Base-by-base conservation (phyloP, 495 filamentous ascomycete genomes). In the Xylaria intraflava region DNA sequence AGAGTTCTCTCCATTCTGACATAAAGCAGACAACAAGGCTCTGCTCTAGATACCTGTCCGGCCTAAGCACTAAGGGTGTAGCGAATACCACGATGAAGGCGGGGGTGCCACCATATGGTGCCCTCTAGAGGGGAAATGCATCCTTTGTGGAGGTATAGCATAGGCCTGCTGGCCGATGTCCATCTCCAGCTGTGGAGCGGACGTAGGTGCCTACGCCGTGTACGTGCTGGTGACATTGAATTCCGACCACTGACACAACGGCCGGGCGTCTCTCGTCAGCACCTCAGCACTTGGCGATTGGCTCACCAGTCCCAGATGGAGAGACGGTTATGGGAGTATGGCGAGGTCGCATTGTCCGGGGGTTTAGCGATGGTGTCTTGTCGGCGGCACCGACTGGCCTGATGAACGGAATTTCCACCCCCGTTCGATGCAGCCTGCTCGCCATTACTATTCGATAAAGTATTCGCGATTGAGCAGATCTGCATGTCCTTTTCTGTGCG, bases 261-360 rank as follows among this genome's bases (percentile, higher is more conserved):
- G 20, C 11, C 51, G 20, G 20, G 42, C n/a, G 41, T 30, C 51
- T 42, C 41, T 43, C 35, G 51, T 53, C 51, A 54, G 43, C 51
- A 47, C 36, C 19, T 46, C 30, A 12, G 12, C 12, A n/a, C 5
- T 11, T 7, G 24, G 12, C 41, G 43, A 54, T 47, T 54, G 51
- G 43, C 6, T 30, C n/a, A 35, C 20, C 7, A 17, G 14, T 12
- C n/a, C 31, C 8, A 29, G 27, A 9, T 29, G 27, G 9, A 29
- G 27, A 29, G 9, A 29, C 27, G 9, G 27, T 4, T 29, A 29
- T 20, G 20, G 50, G 40, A 27, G 40, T n/a, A n/a, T 53, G 42
- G 23, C 33, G 31, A 46, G 17, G 51, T 53, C 51, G 51, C 23
- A 53, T 46, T 14, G 41, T 9, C 27, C 4, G 9, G 36, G 27